Evolutionary conservation across 768 basidiomycete genomes (phyloP), one percentile per base, ranked within the genome.

Genomic region (Mycena indigotica): DNA sequence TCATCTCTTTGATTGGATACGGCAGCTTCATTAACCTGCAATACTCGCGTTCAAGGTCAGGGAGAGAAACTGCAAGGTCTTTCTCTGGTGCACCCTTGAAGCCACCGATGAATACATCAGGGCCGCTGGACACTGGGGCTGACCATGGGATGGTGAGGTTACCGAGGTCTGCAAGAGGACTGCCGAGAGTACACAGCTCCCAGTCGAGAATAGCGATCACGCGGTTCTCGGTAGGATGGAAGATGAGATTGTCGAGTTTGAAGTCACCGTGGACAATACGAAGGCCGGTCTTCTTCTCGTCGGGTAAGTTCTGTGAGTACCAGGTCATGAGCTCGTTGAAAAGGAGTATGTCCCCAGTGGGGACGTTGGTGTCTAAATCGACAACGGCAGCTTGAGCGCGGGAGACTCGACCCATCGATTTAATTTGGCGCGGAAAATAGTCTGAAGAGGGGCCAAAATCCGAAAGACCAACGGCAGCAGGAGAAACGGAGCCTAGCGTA

Each of bases 231-330:
- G 87, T 92, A 0, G 90, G 88, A 65, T 98, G 95, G 73, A 97
- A 98, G 61, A 98, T 82, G 62, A 99, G 71, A 71, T 99, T 99
- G 73, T 99, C 96, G n/a, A 96, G 78, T 71, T 99, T 99, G 70
- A 92, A 98, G 72, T 99, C 96, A 25, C 96, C 96, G 69, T 98
- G 96, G 4, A 98, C 94, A 61, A 99, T 86, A n/a, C 91, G 85
- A 53, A 83, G 76, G 1, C 91, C 92, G 1, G 81, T 82, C 69
- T 85, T 85, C 60, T 69, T 75, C 73, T 95, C 93, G 65, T 92
- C 84, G 2, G 93, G 95, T 25, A 92, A 73, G 66, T 91, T 82
- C 26, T 73, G 70, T 58, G 77, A 73, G 72, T 94, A 97, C 92
- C 91, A 97, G 15, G 72, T 70, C 52, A 92, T 73, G 65, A 97